Conservation (phyloP, 768 basidiomycete genomes). For the Calvatia gigantea region DNA sequence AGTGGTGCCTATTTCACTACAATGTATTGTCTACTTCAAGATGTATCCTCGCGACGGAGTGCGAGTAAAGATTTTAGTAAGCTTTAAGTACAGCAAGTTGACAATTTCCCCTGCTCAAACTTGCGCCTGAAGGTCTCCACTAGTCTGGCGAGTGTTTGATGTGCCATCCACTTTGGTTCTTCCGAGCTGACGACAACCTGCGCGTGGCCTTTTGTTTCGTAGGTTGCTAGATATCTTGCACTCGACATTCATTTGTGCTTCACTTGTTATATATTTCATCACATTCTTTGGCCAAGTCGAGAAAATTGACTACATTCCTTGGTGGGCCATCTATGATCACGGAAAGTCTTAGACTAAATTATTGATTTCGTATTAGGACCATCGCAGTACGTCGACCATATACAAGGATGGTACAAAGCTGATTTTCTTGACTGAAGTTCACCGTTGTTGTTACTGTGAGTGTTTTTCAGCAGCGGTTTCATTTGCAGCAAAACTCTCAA, state of each 20-base stretch:
- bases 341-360: neutral
- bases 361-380: conserved; percentile 23
- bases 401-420: neutral
- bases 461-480: neutral
- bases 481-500: neutral
- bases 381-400: conserved; percentile 28
- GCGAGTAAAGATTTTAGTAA: conserved; percentile 30
- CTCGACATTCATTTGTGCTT: conserved; percentile 34
- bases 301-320: conserved; percentile 40
- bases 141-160: conserved; percentile 24
- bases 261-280: conserved; percentile 44
- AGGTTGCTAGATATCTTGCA: conserved; percentile 36
- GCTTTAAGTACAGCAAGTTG: conserved; percentile 5
- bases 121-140: conserved; percentile 17
- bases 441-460: conserved; percentile 32
- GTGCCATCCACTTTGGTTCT: neutral
- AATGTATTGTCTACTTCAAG: conserved; percentile 38
- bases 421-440: conserved; percentile 21
- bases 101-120: neutral
- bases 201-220: neutral
- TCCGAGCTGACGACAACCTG: neutral
- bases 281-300: conserved; percentile 33
- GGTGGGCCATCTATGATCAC: conserved; percentile 25
- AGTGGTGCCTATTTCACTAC: conserved; percentile 38
- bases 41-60: conserved; percentile 29